Evolutionary conservation across 2,329 filamentous ascomycete species (phyloP), one percentile per base, ranked within the genome.

Genomic region (Pestalotiopsis sp.): DNA sequence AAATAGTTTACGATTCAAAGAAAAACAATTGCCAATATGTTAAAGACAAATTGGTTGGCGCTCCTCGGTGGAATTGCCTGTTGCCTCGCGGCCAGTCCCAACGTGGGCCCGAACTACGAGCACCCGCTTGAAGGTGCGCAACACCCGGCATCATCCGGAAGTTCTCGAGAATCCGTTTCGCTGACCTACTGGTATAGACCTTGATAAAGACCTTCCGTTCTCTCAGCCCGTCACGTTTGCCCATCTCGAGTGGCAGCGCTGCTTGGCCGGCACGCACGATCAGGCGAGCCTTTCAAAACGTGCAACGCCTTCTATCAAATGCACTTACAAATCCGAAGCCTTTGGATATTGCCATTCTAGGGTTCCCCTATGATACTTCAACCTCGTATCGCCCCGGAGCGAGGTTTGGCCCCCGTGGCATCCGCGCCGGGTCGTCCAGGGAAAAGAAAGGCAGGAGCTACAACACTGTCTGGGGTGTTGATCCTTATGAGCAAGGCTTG

Each of bases 161-260:
- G 1, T 0, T 52, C 4, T n/a, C 45, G 1, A 3, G 9, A 11
- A 23, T 3, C 2, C 11, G 3, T 9, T n/a, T 1, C 3, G 20
- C 45, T 52, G 38, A 27, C 61, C 4, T 13, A 11, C 17, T 27
- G 38, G 9, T 45, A 1, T 27, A 67, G 66, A 67, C 25, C 66
- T 67, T 25, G 66, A 67, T 31, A 36, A 39, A 27, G 66, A 67
- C 23, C 58, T 67, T n/a, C 66, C 66, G 9, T 67, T 67, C 17
- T 67, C 66, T 31, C 66, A 67, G 41, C 66, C 66, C 20, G 66
- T 67, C 20, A 67, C 66, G 7, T 67, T 67, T 49, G 66, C 66
- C 6, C 66, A 67, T 49, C 58, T 67, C 6, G 66, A 67, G 27
- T 67, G 66, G 66, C 66, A 64, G 31, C 66, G 66, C 27, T 67